Conservation (phyloP, 2,329 filamentous ascomycete species). For the Monosporascus sp. region DNA sequence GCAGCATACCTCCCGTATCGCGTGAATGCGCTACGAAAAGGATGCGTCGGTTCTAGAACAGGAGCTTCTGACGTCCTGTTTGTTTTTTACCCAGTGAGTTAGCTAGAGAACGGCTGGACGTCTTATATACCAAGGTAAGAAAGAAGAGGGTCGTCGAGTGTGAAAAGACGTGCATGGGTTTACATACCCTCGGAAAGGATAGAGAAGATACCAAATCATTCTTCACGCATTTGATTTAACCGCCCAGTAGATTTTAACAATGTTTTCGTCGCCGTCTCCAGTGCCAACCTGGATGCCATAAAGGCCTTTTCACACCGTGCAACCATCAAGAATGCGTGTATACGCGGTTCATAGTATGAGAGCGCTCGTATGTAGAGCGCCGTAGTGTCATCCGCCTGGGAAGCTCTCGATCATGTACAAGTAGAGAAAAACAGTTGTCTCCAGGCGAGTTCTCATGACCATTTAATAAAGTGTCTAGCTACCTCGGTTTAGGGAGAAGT, state of each 20-base stretch:
- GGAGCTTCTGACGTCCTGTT: slow-evolving; percentile 69
- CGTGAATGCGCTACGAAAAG: slow-evolving; percentile 59
- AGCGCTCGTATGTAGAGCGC: too few species aligned
- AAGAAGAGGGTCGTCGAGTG: slow-evolving; percentile 4
- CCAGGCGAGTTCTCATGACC: too few species aligned
- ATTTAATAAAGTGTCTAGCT: too few species aligned
- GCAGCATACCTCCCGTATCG: slow-evolving; percentile 67
- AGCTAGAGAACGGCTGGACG: too few species aligned
- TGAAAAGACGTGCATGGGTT: slow-evolving; percentile 5
- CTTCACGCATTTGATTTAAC: slow-evolving; percentile 18
- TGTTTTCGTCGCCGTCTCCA: background rate
- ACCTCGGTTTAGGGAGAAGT: background rate
- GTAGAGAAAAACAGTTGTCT: too few species aligned
- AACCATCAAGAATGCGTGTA: too few species aligned
- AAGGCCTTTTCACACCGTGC: background rate
- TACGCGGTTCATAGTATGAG: too few species aligned
- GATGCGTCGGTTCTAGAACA: slow-evolving; percentile 57
- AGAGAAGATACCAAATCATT: slow-evolving; percentile 75
- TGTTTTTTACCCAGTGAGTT: background rate
- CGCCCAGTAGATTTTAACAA: slow-evolving; percentile 4
- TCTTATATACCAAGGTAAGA: too few species aligned
- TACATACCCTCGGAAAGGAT: slow-evolving; percentile 70
- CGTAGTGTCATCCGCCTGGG: too few species aligned
- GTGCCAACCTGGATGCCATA: background rate
- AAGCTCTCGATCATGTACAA: too few species aligned